A percentile compares a stretch with the other conserved stretches of the same genome.
phyloP scores from a whole-genome alignment of 2,329 filamentous ascomycete species.

The Xylaria sp. region DNA sequence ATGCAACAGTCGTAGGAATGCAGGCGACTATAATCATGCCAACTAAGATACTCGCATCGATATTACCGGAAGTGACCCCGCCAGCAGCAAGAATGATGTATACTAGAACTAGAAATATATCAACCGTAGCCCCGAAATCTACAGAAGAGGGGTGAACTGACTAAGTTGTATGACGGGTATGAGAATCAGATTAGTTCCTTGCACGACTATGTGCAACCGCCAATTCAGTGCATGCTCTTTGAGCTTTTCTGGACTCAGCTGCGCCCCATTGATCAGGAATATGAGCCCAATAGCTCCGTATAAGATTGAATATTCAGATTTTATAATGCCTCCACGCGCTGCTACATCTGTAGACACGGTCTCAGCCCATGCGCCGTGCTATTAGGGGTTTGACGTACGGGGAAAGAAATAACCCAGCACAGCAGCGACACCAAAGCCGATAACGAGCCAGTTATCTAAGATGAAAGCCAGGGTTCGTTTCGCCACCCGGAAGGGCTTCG shows the following conservation, averaged over 20 bases:
- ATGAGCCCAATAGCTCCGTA: conserved; percentile 76
- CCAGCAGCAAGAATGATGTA: conserved; percentile 60
- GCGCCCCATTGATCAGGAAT: conserved; percentile 77
- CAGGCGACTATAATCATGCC: conserved; percentile 75
- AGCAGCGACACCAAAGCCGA: conserved; percentile 47
- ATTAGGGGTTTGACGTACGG: conserved; percentile 53
- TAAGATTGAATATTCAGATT: conserved; percentile 68
- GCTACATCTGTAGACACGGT: conserved; percentile 54
- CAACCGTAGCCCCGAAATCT: conserved; percentile 32
- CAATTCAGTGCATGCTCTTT: conserved; percentile 71
- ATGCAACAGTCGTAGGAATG: conserved; percentile 77
- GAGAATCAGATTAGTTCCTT: conserved; percentile 73
- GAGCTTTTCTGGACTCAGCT: conserved; percentile 71
- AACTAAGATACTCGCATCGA: conserved; percentile 72
- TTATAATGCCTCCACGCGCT: conserved; percentile 59
- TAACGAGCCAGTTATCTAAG: conserved; percentile 47
- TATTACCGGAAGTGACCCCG: conserved; percentile 61
- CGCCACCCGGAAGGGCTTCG: conserved; percentile 22
- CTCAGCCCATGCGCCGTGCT: conserved; percentile 5
- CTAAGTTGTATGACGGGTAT: conserved; percentile 71
- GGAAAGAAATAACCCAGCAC: conserved; percentile 51
- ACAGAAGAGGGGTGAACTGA: conserved; percentile 42
- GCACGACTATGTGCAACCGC: conserved; percentile 74
- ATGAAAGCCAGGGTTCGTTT: conserved; percentile 40
- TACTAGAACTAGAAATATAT: conserved; percentile 52